phyloP scores from a whole-genome alignment of 2,329 filamentous ascomycete species.

The Calonectria naviculata region DNA sequence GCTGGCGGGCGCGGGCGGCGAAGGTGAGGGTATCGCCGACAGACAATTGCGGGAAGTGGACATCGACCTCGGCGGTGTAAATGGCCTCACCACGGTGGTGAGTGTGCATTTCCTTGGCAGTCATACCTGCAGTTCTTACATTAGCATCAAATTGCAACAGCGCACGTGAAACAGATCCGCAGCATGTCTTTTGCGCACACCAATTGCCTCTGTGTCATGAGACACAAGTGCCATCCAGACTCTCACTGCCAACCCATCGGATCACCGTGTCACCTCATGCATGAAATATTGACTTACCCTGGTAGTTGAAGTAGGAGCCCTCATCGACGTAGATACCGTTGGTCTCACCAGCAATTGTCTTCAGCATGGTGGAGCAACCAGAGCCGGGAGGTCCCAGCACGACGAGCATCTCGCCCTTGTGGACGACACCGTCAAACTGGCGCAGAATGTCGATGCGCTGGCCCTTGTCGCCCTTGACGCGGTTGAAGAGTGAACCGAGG shows the following conservation, averaged over 20 bases:
- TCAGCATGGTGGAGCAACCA: slow-evolving; percentile 88
- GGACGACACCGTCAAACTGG: slow-evolving; percentile 75
- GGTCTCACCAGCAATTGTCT: slow-evolving; percentile 85
- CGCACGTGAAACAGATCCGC: slow-evolving; percentile 4
- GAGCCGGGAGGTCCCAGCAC: slow-evolving; percentile 78
- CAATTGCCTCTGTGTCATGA: not conserved
- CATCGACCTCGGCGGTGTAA: slow-evolving; percentile 87
- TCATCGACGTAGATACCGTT: slow-evolving; percentile 81
- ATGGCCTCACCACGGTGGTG: slow-evolving; percentile 86
- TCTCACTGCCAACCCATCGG: slow-evolving; percentile 8
- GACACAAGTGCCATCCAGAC: not conserved
- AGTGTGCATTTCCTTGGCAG: slow-evolving; percentile 79
- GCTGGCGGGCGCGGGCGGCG: slow-evolving; percentile 76
- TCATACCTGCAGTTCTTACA: slow-evolving; percentile 59
- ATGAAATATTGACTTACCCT: slow-evolving; percentile 60
- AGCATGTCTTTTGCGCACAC: not conserved
- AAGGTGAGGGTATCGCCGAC: slow-evolving; percentile 86
- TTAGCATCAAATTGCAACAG: slow-evolving; percentile 9
- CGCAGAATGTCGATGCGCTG: slow-evolving; percentile 75
- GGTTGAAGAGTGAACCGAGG: slow-evolving; percentile 53
- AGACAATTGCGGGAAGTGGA: slow-evolving; percentile 81
- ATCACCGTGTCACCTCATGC: not conserved
- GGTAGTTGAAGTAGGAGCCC: slow-evolving; percentile 82
- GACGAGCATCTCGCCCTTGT: slow-evolving; percentile 80
- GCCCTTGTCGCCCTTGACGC: slow-evolving; percentile 62